These are phyloP conservation scores for Teratosphaeria viscida DNA, from an alignment of 2,329 filamentous ascomycete genomes.

Conservation along the genomic window DNA sequence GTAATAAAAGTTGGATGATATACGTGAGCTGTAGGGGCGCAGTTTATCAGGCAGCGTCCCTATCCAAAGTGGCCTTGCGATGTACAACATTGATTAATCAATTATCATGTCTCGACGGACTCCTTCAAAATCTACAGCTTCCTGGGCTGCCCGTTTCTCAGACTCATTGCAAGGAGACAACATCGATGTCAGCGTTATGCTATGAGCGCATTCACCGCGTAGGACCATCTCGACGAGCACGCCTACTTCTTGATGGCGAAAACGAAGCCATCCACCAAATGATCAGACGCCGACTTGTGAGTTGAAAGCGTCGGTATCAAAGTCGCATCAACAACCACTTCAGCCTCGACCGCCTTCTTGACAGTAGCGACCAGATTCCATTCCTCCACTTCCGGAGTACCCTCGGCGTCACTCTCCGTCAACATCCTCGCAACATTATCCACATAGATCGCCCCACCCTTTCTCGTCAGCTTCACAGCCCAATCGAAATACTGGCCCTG, in stretches of 20 bases:
- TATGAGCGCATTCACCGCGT: too few species aligned
- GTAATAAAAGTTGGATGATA: background rate
- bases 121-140: background rate
- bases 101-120: background rate
- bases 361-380: conserved; percentile 10
- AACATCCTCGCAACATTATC: conserved; percentile 16
- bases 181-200: background rate
- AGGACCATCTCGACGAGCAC: background rate
- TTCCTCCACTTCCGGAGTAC: background rate
- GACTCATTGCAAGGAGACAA: background rate
- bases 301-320: conserved; percentile 12
- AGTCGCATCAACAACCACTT: conserved; percentile 9
- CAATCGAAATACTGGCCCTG: conserved; percentile 14
- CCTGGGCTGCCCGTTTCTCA: background rate
- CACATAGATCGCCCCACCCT: conserved; percentile 12
- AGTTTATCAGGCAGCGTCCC: background rate
- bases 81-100: background rate
- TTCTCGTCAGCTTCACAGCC: conserved; percentile 11
- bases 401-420: conserved; percentile 6
- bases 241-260: conserved; percentile 4
- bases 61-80: background rate
- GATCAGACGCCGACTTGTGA: conserved; percentile 6
- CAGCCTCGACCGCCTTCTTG: conserved; percentile 3
- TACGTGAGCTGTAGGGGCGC: background rate
- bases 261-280: conserved; percentile 11